Base-by-base conservation (phyloP, 2,329 filamentous ascomycete species). In the Penicillium sp. region DNA sequence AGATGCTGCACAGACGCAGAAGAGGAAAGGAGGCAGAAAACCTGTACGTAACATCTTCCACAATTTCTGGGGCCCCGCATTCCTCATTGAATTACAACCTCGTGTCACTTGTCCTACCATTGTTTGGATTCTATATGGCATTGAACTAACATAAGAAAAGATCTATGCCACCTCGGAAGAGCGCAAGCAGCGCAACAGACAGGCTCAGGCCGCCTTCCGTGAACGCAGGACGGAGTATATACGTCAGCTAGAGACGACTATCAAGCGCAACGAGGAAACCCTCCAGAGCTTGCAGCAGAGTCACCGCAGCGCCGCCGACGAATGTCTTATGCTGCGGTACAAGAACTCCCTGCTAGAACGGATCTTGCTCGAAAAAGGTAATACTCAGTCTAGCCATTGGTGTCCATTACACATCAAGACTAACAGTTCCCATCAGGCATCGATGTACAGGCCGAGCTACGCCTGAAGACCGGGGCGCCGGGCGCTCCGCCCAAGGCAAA, bases 151-250 rank as follows among this genome's bases (percentile, higher is more conserved):
- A 27, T 16, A 11, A 6, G 39, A 14, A 39, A 58, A 96, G 92
- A 96, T 96, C 57, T 99, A 99, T 79, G 93, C 93, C 46, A 99
- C 93, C 30, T 97, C 93, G 10, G 93, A 99, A 72, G 93, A 99
- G 74, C 86, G 93, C 65, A 97, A 99, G 77, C 93, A 97, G 75
- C 84, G 93, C 58, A 99, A 99, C 69, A 80, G 93, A 62, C 93
- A 97, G 76, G 93, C 93, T 40, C 93, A 99, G 74, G 93, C 93
- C 47, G 93, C 93, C 50, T 99, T 99, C 66, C 86, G 93, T 61
- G 93, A 99, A 75, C 87, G 93, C 59, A 86, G 93, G 51, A 97
- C 92, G 47, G 93, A 99, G 77, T 99, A 99, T 72, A 99, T 99
- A 76, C 97, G 97, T 76, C 93, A 99, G 72, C 81, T 99, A 22